These are phyloP conservation scores for Sarocladium strictum DNA, from an alignment of 2,329 filamentous ascomycete species.

Conservation along the genomic window DNA sequence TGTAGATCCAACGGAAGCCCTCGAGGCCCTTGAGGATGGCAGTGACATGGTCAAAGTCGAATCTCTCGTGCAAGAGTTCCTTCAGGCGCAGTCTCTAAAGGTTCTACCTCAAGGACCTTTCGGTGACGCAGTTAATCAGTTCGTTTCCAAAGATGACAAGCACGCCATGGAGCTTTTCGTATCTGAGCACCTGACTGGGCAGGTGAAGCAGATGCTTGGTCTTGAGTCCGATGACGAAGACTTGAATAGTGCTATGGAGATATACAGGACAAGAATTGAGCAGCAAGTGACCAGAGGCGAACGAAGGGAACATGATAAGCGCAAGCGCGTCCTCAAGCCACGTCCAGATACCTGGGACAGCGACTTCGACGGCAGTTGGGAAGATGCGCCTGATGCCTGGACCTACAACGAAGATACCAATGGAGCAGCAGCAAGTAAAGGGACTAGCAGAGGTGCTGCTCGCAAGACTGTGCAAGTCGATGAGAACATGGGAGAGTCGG, in stretches of 20 bases:
- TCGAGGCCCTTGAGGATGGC: constrained; percentile 42
- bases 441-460: constrained; percentile 4
- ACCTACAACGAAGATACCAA: constrained; percentile 22
- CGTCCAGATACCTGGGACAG: constrained; percentile 80
- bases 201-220: constrained; percentile 63
- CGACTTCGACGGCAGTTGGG: constrained; percentile 84
- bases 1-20: constrained; percentile 57
- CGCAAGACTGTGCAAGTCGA: constrained; percentile 19
- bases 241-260: constrained; percentile 67
- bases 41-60: constrained; percentile 78
- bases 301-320: constrained; percentile 23
- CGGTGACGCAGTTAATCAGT: constrained; percentile 86
- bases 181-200: constrained; percentile 61
- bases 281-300: constrained; percentile 54
- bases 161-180: constrained; percentile 83
- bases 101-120: constrained; percentile 91
- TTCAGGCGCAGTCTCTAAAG: constrained; percentile 81
- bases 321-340: constrained; percentile 52
- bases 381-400: constrained; percentile 63
- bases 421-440: constrained; percentile 11
- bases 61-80: constrained; percentile 79
- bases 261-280: constrained; percentile 64
- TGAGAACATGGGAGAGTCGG: constrained; percentile 38
- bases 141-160: constrained; percentile 92
- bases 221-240: constrained; percentile 61